phyloP scores from a whole-genome alignment of 345 rosid genomes.

The Arabidopsis thaliana region DNA sequence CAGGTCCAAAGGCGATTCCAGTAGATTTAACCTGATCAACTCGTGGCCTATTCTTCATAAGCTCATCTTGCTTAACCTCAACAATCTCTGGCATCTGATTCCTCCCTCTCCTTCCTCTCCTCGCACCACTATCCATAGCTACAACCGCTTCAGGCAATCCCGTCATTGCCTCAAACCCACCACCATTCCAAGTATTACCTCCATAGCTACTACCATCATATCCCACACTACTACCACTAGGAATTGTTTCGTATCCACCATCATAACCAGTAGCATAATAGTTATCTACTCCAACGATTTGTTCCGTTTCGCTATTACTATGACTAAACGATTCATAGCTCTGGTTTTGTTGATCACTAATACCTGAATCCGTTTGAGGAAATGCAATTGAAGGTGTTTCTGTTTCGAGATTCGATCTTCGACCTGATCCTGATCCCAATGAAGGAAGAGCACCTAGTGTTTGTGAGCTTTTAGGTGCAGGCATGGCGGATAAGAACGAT shows the following conservation, averaged over 20 bases:
- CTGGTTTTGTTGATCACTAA: conserved; percentile 38
- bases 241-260: conserved; percentile 48
- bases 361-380: conserved; percentile 39
- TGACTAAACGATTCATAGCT: conserved; percentile 39
- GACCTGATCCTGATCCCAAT: conserved; percentile 60
- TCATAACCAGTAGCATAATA: conserved; percentile 42
- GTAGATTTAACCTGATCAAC: conserved; percentile 85
- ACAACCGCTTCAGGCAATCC: conserved; percentile 44
- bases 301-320: conserved; percentile 39
- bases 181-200: conserved; percentile 52
- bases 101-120: conserved; percentile 78
- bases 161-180: conserved; percentile 35
- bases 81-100: conserved; percentile 73
- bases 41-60: conserved; percentile 92
- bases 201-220: conserved; percentile 49
- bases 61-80: conserved; percentile 96
- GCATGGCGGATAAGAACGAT: conserved; percentile 78
- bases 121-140: conserved; percentile 47
- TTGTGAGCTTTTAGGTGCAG: conserved; percentile 72
- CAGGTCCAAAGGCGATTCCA: conserved; percentile 93
- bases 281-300: conserved; percentile 41
- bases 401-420: conserved; percentile 69
- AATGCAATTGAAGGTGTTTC: conserved; percentile 46
- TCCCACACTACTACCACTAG: conserved; percentile 38
- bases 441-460: conserved; percentile 67